Conservation (phyloP, 495 filamentous ascomycete species). For the Penicillium coffeae region DNA sequence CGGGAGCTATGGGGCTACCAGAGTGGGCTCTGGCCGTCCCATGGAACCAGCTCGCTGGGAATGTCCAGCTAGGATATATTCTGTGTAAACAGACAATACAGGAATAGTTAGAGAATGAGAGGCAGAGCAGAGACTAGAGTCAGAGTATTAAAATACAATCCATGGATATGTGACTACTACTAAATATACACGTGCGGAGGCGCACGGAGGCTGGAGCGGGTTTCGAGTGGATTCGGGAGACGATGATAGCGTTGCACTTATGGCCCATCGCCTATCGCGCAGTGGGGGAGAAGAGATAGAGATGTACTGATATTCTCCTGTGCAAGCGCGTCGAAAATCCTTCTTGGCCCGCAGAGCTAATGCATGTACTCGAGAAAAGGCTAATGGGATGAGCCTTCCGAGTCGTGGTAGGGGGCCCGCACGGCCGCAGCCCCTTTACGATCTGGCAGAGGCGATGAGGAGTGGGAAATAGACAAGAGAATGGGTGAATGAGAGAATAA, state of each 20-base stretch:
- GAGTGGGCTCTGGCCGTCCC: background rate
- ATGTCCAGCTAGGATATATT: slow-evolving; percentile 3
- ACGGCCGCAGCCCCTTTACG: background rate
- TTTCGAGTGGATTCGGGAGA: slow-evolving; percentile 20
- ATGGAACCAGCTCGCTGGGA: slow-evolving; percentile 12
- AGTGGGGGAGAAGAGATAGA: too few species aligned
- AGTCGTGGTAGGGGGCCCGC: background rate
- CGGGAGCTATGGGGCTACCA: background rate
- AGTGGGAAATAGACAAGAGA: too few species aligned
- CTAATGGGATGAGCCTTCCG: background rate
- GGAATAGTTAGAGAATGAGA: too few species aligned
- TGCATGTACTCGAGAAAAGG: background rate
- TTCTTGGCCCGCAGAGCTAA: background rate
- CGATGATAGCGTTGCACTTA: slow-evolving; percentile 20
- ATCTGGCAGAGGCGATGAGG: too few species aligned
- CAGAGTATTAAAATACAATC: too few species aligned
- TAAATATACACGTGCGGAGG: slow-evolving; percentile 15
- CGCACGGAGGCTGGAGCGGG: slow-evolving; percentile 17
- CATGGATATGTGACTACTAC: too few species aligned
- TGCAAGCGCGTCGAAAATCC: background rate
- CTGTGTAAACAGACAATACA: too few species aligned
- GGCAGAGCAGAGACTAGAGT: too few species aligned
- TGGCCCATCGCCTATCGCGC: too few species aligned
- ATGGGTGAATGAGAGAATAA: too few species aligned
- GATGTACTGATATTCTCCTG: too few species aligned